A percentile compares a stretch with the other conserved stretches of the same genome.
Conservation (phyloP, 306 rosid species). For the Malus asiatica region DNA sequence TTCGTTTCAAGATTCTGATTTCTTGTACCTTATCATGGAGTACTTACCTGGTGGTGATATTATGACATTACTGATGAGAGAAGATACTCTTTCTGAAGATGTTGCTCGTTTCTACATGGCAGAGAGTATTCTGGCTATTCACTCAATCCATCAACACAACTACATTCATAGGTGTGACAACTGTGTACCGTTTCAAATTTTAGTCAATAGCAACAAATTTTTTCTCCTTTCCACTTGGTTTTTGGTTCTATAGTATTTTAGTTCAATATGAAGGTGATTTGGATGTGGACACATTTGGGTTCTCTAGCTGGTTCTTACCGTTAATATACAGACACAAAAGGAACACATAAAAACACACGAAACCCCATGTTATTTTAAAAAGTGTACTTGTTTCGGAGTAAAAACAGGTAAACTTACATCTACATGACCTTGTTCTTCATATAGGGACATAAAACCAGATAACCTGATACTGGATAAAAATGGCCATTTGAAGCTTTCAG, state of each 20-base stretch:
- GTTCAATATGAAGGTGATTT: background rate
- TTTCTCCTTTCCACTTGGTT: background rate
- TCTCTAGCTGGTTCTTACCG: background rate
- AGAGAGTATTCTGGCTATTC: conserved; percentile 94
- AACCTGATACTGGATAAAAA: conserved; percentile 88
- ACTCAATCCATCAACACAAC: conserved; percentile 93
- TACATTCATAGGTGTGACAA: conserved; percentile 78
- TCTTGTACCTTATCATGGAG: conserved; percentile 96
- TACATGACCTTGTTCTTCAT: conserved; percentile 33
- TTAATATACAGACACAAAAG: background rate
- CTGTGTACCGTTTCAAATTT: background rate
- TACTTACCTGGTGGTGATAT: conserved; percentile 99
- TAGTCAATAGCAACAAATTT: background rate
- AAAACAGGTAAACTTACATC: background rate
- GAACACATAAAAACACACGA: background rate
- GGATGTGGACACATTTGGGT: background rate
- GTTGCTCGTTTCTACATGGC: conserved; percentile 93
- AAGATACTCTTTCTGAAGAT: conserved; percentile 88
- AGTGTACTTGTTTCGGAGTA: conserved; percentile 1
- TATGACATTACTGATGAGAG: conserved; percentile 97
- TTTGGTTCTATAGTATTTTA: background rate
- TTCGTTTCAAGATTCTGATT: conserved; percentile 97
- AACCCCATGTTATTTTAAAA: background rate
- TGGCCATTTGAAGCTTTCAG: conserved; percentile 99
- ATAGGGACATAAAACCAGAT: conserved; percentile 98